Percentiles rank a stretch among this genome's conserved stretches.
Evolutionary conservation across 345 rosid species (phyloP).

Genomic region (Rhizophora apiculata): DNA sequence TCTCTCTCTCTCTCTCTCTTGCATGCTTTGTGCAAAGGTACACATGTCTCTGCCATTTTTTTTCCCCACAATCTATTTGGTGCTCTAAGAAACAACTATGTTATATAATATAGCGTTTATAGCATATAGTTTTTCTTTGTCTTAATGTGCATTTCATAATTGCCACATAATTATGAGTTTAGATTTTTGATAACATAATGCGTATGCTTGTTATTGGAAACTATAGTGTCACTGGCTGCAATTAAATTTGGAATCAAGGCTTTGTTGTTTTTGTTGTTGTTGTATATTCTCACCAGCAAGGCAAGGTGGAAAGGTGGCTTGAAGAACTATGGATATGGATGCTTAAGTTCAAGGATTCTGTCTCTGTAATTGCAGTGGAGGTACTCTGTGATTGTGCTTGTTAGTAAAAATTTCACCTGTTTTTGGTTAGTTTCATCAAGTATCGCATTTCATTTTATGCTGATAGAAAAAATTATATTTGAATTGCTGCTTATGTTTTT

Average conservation of each 20-base stretch:
- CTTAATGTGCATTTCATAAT: no score
- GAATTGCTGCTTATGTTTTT: no score
- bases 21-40: no score
- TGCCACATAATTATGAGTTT: neutral
- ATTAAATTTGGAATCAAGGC: no score
- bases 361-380: slow-evolving; percentile 62
- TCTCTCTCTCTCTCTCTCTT: no score
- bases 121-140: no score
- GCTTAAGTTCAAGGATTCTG: slow-evolving; percentile 72
- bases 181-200: neutral
- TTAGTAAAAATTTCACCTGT: neutral
- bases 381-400: slow-evolving; percentile 29
- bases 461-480: no score
- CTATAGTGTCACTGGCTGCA: no score
- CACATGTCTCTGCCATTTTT: no score
- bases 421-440: neutral
- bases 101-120: no score
- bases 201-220: slow-evolving; percentile 16
- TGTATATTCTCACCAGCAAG: slow-evolving; percentile 51
- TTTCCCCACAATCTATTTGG: no score
- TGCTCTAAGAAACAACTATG: no score
- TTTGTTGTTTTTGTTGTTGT: neutral
- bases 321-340: slow-evolving; percentile 86
- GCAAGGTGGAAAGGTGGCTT: slow-evolving; percentile 72
- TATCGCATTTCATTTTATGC: neutral